phyloP scores from a whole-genome alignment of 768 basidiomycete species.

The Mycena epipterygia region DNA sequence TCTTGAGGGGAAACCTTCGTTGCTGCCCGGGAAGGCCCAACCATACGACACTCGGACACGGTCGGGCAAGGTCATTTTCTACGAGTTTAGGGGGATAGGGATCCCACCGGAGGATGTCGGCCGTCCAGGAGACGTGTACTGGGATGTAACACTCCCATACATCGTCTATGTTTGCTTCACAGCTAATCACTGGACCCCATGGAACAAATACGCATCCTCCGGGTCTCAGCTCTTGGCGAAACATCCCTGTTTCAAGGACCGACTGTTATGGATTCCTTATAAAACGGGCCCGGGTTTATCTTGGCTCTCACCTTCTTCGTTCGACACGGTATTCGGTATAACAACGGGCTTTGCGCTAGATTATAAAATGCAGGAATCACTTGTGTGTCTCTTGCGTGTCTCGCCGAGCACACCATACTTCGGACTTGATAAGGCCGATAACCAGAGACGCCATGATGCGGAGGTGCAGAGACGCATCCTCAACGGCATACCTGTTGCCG shows the following conservation, averaged over 20 bases:
- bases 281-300: background rate
- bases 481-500: background rate
- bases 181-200: background rate
- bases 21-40: background rate
- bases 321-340: background rate
- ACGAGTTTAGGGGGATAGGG: conserved; percentile 25
- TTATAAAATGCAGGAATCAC: background rate
- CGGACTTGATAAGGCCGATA: background rate
- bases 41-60: background rate
- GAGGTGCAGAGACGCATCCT: background rate
- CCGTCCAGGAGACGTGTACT: conserved; percentile 22
- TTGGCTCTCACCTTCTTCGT: background rate
- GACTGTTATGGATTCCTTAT: background rate
- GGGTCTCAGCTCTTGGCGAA: background rate
- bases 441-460: background rate
- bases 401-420: background rate
- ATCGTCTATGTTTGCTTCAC: background rate
- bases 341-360: background rate
- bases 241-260: background rate
- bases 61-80: background rate
- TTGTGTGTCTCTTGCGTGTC: background rate
- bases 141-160: conserved; percentile 20
- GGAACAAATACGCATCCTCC: background rate
- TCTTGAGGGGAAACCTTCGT: background rate
- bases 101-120: conserved; percentile 20